phyloP scores from a whole-genome alignment of 495 filamentous ascomycete species.

The Chaetomium cochliodes region DNA sequence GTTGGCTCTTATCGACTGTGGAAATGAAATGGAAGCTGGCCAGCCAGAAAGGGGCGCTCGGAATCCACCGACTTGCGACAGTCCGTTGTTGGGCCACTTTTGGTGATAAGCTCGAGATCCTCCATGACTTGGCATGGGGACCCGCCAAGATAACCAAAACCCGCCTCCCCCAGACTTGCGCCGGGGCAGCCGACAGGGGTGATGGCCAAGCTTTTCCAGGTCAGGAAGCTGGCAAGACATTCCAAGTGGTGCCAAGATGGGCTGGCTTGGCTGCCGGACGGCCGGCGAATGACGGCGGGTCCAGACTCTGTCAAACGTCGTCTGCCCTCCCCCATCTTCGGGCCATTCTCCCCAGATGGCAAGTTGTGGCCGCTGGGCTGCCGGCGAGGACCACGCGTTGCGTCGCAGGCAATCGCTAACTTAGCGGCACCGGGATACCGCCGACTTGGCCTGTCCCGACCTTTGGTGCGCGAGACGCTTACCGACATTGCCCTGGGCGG shows the following conservation, averaged over 20 bases:
- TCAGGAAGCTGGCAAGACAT: slow-evolving; percentile 28
- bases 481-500: background rate
- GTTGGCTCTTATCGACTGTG: background rate
- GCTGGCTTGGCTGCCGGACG: background rate
- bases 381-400: slow-evolving; percentile 15
- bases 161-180: slow-evolving; percentile 14
- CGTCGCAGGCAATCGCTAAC: slow-evolving; percentile 13
- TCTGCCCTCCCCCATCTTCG: slow-evolving; percentile 8
- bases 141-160: slow-evolving; percentile 2
- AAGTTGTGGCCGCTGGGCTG: slow-evolving; percentile 19
- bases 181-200: slow-evolving; percentile 12
- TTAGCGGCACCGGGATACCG: slow-evolving; percentile 32
- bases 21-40: too few relatives aligned
- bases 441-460: slow-evolving; percentile 29
- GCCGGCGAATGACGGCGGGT: slow-evolving; percentile 19
- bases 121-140: too few relatives aligned
- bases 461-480: background rate
- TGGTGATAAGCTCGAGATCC: slow-evolving; percentile 6
- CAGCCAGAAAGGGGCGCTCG: background rate
- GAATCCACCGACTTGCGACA: background rate
- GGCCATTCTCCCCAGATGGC: slow-evolving; percentile 20
- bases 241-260: slow-evolving; percentile 15
- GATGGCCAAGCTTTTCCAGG: slow-evolving; percentile 22
- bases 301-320: background rate
- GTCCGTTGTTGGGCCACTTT: background rate